Evolutionary conservation across 2,329 filamentous ascomycete genomes (phyloP), one percentile per base, ranked within the genome.

Genomic region (Periconia sp.): DNA sequence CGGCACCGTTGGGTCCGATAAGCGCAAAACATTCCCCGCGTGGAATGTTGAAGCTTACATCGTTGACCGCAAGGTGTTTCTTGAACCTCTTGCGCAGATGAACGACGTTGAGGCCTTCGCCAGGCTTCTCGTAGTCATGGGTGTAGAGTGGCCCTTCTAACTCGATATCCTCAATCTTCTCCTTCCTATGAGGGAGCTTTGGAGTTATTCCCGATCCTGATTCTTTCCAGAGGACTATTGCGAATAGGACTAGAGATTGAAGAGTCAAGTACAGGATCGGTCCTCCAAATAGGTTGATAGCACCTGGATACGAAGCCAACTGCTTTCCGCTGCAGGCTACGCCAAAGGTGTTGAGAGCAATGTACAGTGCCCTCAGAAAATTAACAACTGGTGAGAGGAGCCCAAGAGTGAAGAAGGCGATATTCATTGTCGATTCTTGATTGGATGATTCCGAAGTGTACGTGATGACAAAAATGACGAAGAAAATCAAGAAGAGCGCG

Each of bases 1-100:
- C 91, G 0, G 91, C 92, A 16, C 91, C 91, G 63, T 96, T 96
- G 9, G 91, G 91, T 0, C 92, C 92, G 0, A 96, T 79, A 0
- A 96, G 78, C 0, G 90, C 90, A 70, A 95, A 95, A 1, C 94
- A 87, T 64, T 95, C 87, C 35, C 87, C 85, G 18, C 81, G 82
- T 19, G 81, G 79, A 25, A 96, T 85, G 16, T 86, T 85, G 60
- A 96, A 95, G 0, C 86, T 88, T 28, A 94, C 80, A 55, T 95
- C 87, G 52, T 95, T 85, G 8, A 96, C 89, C 1, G 89, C 91
- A 0, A 54, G 25, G 15, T 55, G 48, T 16, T 51, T 48, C 6
- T 83, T 81, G 57, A 95, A 96, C 0, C 79, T 76, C 66, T 95
- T 95, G 19, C 83, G 89, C 1, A 95, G 74, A 59, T 92, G 82